Conservation (phyloP, 345 rosid species). For the Gossypium thurberi region DNA sequence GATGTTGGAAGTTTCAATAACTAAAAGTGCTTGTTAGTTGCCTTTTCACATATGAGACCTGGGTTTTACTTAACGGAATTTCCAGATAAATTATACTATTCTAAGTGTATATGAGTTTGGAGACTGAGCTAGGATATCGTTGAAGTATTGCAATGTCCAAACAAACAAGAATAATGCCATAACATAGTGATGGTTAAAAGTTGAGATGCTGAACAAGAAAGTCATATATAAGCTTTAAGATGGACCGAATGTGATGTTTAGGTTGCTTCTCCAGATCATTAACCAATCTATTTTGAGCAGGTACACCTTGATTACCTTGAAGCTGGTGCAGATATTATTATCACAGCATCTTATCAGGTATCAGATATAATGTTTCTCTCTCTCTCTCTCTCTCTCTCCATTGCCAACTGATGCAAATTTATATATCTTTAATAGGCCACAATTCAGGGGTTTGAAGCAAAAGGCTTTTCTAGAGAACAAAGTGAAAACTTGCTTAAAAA, state of each 20-base stretch:
- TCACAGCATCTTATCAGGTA: constrained; percentile 75
- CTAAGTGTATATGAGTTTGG: not conserved
- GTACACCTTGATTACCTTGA: constrained; percentile 79
- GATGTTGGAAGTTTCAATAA: not conserved
- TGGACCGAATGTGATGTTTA: constrained; percentile 1
- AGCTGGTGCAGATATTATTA: constrained; percentile 80
- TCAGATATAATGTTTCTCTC: not conserved
- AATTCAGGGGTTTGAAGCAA: constrained; percentile 69
- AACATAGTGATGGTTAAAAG: not conserved
- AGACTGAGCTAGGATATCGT: not conserved
- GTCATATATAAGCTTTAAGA: not conserved
- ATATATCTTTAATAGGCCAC: constrained; percentile 46
- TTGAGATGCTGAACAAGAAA: constrained; percentile 6
- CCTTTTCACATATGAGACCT: not conserved
- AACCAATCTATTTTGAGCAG: constrained; percentile 32
- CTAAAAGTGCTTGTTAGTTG: not conserved
- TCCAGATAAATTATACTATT: not conserved
- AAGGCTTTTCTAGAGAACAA: constrained; percentile 51
- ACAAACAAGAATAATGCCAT: not conserved
- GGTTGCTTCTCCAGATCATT: constrained; percentile 7
- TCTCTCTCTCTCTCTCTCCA: not conserved
- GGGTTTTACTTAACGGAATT: not conserved
- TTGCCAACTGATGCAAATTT: constrained; percentile 12
- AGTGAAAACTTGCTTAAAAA: constrained; percentile 55
- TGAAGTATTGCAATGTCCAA: not conserved